Conservation (phyloP, 306 rosid genomes). For the Cicer chorassanicum region DNA sequence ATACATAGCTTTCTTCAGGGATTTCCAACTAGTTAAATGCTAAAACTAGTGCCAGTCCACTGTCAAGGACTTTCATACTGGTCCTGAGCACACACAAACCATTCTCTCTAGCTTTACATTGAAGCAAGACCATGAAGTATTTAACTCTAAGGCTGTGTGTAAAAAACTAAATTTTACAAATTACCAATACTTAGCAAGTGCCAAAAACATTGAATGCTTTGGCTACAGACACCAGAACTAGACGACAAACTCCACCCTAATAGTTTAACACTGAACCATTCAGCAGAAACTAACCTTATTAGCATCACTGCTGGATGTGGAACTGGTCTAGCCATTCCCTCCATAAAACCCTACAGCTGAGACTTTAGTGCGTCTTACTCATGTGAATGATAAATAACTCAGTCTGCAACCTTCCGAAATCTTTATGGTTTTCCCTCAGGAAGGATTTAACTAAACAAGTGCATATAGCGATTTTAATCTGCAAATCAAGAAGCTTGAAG, state of each 20-base stretch:
- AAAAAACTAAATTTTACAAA: no score
- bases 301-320: slow-evolving; percentile 1
- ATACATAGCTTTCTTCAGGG: neutral
- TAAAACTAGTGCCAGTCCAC: neutral
- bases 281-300: slow-evolving; percentile 16
- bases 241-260: slow-evolving; percentile 6
- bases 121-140: neutral
- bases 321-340: neutral
- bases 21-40: neutral
- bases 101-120: neutral
- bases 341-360: neutral
- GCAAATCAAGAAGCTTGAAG: slow-evolving; percentile 35
- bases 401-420: slow-evolving; percentile 13
- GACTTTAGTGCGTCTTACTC: slow-evolving; percentile 8
- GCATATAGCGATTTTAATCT: slow-evolving; percentile 11
- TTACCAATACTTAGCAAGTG: neutral
- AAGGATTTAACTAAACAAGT: slow-evolving; percentile 17
- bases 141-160: neutral
- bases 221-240: neutral
- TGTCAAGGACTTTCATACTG: neutral
- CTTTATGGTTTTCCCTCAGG: neutral
- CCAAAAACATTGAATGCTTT: neutral
- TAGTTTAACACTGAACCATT: slow-evolving; percentile 17
- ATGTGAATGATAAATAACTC: neutral
- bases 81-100: neutral